Percentiles rank a stretch among this genome's conserved stretches.
These are phyloP conservation scores for Botryotinia narcissicola DNA, from an alignment of 2,329 filamentous ascomycete species.

Conservation along the genomic window DNA sequence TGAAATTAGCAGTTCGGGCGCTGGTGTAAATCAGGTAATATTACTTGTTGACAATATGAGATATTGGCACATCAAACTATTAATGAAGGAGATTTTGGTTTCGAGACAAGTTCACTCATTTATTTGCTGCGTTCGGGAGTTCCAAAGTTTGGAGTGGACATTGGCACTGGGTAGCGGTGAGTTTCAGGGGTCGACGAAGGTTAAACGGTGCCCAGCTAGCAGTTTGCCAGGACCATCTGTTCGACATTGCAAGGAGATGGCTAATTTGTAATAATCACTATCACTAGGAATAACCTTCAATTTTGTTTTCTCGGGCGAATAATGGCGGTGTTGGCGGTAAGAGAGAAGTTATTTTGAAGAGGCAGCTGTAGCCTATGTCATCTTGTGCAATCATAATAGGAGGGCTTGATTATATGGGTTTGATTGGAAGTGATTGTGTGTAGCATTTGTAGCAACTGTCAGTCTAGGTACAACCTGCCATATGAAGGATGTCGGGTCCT, in stretches of 20 bases:
- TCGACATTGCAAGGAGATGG: conserved; percentile 13
- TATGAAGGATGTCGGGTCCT: conserved; percentile 2
- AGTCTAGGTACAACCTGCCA: neutral
- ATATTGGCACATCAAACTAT: conserved; percentile 8
- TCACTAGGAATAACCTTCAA: neutral
- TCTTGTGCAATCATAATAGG: neutral
- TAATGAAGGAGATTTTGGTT: conserved; percentile 12
- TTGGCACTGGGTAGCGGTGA: conserved; percentile 13
- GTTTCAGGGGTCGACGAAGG: conserved; percentile 12
- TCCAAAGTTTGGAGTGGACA: conserved; percentile 2
- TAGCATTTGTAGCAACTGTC: neutral
- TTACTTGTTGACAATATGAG: neutral
- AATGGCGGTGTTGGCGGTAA: conserved; percentile 15
- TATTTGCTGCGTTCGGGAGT: conserved; percentile 12
- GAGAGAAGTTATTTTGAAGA: neutral
- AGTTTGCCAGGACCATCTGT: conserved; percentile 15
- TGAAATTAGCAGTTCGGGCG: conserved; percentile 10
- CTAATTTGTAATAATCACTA: conserved; percentile 1
- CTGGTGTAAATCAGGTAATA: conserved; percentile 4
- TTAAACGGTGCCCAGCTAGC: conserved; percentile 14
- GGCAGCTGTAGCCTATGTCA: neutral
- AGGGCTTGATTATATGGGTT: neutral
- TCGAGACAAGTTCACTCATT: conserved; percentile 13
- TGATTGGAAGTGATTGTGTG: neutral
- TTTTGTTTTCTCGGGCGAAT: conserved; percentile 5